Conservation (phyloP, 2,329 filamentous ascomycete species). For the Scedosporium apiospermum region DNA sequence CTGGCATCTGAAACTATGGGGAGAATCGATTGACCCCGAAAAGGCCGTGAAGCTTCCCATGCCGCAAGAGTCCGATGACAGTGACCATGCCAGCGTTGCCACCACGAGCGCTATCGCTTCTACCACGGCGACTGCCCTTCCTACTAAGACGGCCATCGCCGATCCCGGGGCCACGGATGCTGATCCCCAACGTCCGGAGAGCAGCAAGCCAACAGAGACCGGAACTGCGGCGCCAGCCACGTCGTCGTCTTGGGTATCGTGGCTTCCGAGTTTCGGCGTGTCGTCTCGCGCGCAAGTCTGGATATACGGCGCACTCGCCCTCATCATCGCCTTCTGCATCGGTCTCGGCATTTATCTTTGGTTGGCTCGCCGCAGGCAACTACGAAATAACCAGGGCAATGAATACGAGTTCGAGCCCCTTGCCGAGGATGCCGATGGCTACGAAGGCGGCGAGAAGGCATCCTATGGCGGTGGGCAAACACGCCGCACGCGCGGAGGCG, state of each 20-base stretch:
- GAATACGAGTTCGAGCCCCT: slow-evolving; percentile 93
- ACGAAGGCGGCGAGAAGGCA: slow-evolving; percentile 30
- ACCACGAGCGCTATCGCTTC: slow-evolving; percentile 37
- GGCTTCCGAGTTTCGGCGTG: slow-evolving; percentile 83
- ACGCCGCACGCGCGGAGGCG: slow-evolving; percentile 60
- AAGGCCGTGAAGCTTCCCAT: slow-evolving; percentile 70
- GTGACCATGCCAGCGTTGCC: slow-evolving; percentile 60
- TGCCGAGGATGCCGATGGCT: slow-evolving; percentile 64
- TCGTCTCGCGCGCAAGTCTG: slow-evolving; percentile 81
- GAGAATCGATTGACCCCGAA: slow-evolving; percentile 68
- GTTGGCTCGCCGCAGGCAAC: slow-evolving; percentile 65
- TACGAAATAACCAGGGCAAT: slow-evolving; percentile 65
- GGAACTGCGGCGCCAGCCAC: slow-evolving; percentile 18
- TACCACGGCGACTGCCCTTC: slow-evolving; percentile 25
- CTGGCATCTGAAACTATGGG: slow-evolving; percentile 93
- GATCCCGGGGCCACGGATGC: slow-evolving; percentile 18
- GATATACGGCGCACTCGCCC: slow-evolving; percentile 80
- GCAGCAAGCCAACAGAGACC: slow-evolving; percentile 12
- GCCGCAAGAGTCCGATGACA: slow-evolving; percentile 74
- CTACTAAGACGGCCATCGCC: slow-evolving; percentile 13
- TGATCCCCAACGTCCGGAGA: slow-evolving; percentile 19
- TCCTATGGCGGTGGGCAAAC: slow-evolving; percentile 32
- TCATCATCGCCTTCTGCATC: slow-evolving; percentile 76
- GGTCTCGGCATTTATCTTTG: slow-evolving; percentile 76
- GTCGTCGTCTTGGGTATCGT: slow-evolving; percentile 70